Conservation (phyloP, 768 basidiomycete species). For the Rhodosporidiobolus sp. region DNA sequence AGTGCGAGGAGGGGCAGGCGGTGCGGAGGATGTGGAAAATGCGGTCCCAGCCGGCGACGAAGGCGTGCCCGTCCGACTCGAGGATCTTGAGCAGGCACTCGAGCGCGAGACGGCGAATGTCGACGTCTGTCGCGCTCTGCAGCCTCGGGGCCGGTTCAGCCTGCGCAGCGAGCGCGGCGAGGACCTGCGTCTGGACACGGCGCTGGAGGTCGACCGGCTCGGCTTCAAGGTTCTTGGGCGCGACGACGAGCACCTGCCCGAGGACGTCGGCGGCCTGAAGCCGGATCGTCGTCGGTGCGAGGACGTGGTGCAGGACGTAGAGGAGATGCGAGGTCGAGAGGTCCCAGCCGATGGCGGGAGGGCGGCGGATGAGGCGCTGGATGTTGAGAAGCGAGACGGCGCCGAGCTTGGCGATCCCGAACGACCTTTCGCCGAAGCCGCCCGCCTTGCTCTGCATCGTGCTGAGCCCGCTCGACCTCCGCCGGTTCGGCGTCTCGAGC, state of each 20-base stretch:
- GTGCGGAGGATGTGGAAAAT: conserved; percentile 90
- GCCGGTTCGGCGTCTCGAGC: conserved; percentile 45
- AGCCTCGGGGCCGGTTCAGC: conserved; percentile 57
- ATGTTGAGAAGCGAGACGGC: conserved; percentile 77
- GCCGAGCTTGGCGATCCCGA: conserved; percentile 84
- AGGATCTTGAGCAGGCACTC: conserved; percentile 87
- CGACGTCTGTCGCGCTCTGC: conserved; percentile 57
- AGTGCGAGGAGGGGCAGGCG: conserved; percentile 64
- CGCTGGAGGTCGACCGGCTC: conserved; percentile 61
- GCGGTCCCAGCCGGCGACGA: conserved; percentile 86
- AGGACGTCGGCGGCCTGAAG: conserved; percentile 83
- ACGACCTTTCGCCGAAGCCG: conserved; percentile 71
- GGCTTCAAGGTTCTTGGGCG: conserved; percentile 63
- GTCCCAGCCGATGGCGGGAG: conserved; percentile 66
- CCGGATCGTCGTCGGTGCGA: conserved; percentile 69
- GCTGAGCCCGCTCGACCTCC: conserved; percentile 80
- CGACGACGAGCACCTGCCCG: conserved; percentile 73
- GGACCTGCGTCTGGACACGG: conserved; percentile 72
- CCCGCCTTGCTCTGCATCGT: conserved; percentile 53
- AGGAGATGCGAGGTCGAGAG: conserved; percentile 76
- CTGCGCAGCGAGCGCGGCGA: conserved; percentile 80
- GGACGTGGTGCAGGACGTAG: conserved; percentile 65
- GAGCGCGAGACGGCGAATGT: conserved; percentile 80
- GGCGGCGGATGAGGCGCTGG: conserved; percentile 73
- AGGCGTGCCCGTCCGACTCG: conserved; percentile 83